Percentiles rank a stretch among this genome's conserved stretches.
Conservation (phyloP, 495 filamentous ascomycete species). For the Penicillium psychrofluorescens region DNA sequence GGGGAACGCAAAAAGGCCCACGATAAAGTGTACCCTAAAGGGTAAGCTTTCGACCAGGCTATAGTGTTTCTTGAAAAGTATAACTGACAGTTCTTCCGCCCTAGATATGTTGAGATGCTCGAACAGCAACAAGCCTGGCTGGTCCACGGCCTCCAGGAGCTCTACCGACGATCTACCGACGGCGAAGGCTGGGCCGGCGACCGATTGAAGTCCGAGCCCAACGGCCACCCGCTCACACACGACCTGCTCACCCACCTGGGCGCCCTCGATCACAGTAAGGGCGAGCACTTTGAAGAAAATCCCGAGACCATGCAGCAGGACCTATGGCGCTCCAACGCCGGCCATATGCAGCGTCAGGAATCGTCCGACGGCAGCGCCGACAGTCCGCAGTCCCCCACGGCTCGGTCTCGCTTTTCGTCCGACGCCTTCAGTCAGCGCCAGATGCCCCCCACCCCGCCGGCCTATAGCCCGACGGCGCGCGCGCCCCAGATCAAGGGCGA, state of each 20-base stretch:
- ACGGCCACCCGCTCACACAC: slow-evolving; percentile 58
- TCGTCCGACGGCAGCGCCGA: slow-evolving; percentile 48
- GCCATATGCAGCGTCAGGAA: slow-evolving; percentile 41
- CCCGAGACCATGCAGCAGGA: slow-evolving; percentile 46
- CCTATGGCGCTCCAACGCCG: slow-evolving; percentile 41
- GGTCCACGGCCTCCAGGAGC: slow-evolving; percentile 52
- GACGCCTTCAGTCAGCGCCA: slow-evolving; percentile 26
- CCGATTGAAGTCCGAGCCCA: slow-evolving; percentile 40
- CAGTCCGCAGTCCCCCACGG: slow-evolving; percentile 38
- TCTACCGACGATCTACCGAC: slow-evolving; percentile 45
- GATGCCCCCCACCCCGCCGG: slow-evolving; percentile 31
- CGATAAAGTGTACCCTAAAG: slow-evolving; percentile 58
- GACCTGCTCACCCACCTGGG: slow-evolving; percentile 56
- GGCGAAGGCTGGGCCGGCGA: slow-evolving; percentile 51
- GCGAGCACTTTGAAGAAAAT: slow-evolving; percentile 55
- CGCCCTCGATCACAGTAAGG: slow-evolving; percentile 41
- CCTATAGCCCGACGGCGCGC: slow-evolving; percentile 25
- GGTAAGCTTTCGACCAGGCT: slow-evolving; percentile 38
- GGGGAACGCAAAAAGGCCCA: slow-evolving; percentile 56
- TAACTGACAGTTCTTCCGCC: slow-evolving; percentile 1
- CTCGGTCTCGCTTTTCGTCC: slow-evolving; percentile 26
- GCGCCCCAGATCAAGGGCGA: slow-evolving; percentile 25
- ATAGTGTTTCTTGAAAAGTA: slow-evolving; percentile 1
- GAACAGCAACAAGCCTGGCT: slow-evolving; percentile 61
- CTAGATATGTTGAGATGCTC: slow-evolving; percentile 64